A percentile compares a stretch with the other conserved stretches of the same genome.
phyloP scores from a whole-genome alignment of 495 filamentous ascomycete genomes.

The Coniosporium apollinis region DNA sequence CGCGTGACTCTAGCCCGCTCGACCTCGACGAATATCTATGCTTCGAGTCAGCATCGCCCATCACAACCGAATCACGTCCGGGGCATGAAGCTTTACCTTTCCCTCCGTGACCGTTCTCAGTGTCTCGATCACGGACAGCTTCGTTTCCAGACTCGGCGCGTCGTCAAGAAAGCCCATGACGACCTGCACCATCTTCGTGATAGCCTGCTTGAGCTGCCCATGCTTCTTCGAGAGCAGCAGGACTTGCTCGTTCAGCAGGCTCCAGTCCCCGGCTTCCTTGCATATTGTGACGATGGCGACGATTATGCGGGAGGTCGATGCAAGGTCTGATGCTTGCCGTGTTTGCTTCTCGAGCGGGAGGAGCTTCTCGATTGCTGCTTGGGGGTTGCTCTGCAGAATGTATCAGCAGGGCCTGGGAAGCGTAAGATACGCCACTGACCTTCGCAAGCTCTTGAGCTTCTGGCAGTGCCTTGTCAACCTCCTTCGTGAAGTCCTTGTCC shows the following conservation, averaged over 20 bases:
- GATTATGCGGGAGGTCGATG: constrained; percentile 79
- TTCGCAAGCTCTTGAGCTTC: constrained; percentile 78
- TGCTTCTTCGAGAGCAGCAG: constrained; percentile 96
- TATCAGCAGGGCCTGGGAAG: constrained; percentile 6
- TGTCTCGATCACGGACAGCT: constrained; percentile 85
- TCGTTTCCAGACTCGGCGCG: constrained; percentile 62
- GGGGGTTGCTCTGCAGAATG: constrained; percentile 47
- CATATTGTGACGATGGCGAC: constrained; percentile 81
- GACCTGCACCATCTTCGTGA: constrained; percentile 95
- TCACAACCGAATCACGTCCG: no score
- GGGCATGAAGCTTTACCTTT: no score
- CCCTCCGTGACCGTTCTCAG: constrained; percentile 93
- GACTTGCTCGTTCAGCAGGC: constrained; percentile 86
- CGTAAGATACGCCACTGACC: constrained; percentile 29
- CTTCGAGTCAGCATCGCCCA: no score
- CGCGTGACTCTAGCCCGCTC: constrained; percentile 89
- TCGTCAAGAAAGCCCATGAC: constrained; percentile 85
- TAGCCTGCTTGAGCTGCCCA: constrained; percentile 97
- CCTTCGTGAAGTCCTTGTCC: constrained; percentile 70
- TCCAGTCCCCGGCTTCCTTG: constrained; percentile 85
- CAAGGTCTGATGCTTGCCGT: constrained; percentile 90
- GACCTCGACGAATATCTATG: constrained; percentile 91
- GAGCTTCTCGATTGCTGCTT: constrained; percentile 84
- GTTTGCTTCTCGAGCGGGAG: constrained; percentile 84
- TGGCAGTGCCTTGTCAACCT: constrained; percentile 77